phyloP scores from a whole-genome alignment of 176 grass and related monocot species.

The Luzula sylvatica region DNA sequence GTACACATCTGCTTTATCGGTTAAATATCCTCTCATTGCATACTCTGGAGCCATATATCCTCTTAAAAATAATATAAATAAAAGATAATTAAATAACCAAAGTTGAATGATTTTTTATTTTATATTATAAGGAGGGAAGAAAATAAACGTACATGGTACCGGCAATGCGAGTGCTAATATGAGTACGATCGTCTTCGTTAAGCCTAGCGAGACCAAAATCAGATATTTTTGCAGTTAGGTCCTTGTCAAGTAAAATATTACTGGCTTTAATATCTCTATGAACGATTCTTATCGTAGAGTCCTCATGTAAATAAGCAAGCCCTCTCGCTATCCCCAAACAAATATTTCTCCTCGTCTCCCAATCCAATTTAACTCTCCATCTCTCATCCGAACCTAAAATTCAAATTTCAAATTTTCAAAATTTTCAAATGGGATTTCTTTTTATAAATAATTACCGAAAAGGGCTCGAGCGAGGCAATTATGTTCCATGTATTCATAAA shows the following conservation, averaged over 20 bases:
- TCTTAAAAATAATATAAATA: constrained; percentile 37
- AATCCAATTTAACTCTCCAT: constrained; percentile 55
- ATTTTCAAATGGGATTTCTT: too few relatives aligned
- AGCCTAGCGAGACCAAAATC: constrained; percentile 96
- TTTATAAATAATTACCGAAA: constrained; percentile 33
- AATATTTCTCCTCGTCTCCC: constrained; percentile 63
- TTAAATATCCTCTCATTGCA: constrained; percentile 92
- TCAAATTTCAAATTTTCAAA: neutral
- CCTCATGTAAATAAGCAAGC: constrained; percentile 79
- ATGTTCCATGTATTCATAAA: constrained; percentile 88
- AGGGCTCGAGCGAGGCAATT: constrained; percentile 69
- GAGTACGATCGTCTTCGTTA: constrained; percentile 75
- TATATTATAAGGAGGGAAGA: neutral
- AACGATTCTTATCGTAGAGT: constrained; percentile 70
- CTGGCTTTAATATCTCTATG: constrained; percentile 98
- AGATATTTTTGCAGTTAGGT: constrained; percentile 84
- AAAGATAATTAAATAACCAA: constrained; percentile 3
- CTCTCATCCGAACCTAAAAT: constrained; percentile 25
- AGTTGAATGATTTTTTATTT: neutral
- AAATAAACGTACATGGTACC: constrained; percentile 72
- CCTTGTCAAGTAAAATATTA: constrained; percentile 85
- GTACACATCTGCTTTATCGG: constrained; percentile 89
- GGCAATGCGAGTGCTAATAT: constrained; percentile 86
- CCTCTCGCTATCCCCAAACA: constrained; percentile 88
- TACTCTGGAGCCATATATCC: constrained; percentile 99